Evolutionary conservation across 768 basidiomycete species (phyloP), one percentile per base, ranked within the genome.

Genomic region (Boletus coccyginus): DNA sequence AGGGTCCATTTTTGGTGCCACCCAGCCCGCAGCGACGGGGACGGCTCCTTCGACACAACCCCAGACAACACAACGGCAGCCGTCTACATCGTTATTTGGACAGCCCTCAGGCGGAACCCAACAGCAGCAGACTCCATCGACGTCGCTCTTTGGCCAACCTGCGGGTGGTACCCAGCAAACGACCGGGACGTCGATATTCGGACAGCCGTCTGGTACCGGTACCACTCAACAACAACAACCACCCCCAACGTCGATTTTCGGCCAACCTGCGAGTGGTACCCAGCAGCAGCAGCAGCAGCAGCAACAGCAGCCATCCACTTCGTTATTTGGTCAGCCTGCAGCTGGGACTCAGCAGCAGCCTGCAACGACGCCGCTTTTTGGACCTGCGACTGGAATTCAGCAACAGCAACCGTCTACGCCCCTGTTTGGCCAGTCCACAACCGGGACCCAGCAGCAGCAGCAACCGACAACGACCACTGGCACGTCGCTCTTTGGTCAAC

Each of bases 1-100:
- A 46, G 65, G 64, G 17, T 66, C 73, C 16, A 60, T 78, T 51
- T 81, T 82, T 68, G 78, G 77, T 17, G 56, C 56, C 33, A 62
- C 67, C 44, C 66, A 71, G 48, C 73, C 69, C 6, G 45, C 63
- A 59, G 50, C 71, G 44, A 53, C 61, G 51, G 55, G 56, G 3
- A 51, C 57, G 13, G 43, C 62, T 0, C 41, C 65, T 5, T 50
- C 54, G 40, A 57, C 58, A 12, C 60, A 65, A 53, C 51, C 66
- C 11, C 66, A 53, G 57, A 45, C 56, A 12, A 60, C 62, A 8
- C 68, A 68, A 42, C 66, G 65, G 19, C 60, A 62, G n/a, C 53
- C 62, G 8, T 32, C 65, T 8, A 57, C 64, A 1, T 65, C 74
- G 10, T 50, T 77, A 17, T 78, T 81, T 55, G 75, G 77, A 9